phyloP scores from a whole-genome alignment of 1,284 basidiomycete genomes.

The Cutaneotrichosporon mucoides region DNA sequence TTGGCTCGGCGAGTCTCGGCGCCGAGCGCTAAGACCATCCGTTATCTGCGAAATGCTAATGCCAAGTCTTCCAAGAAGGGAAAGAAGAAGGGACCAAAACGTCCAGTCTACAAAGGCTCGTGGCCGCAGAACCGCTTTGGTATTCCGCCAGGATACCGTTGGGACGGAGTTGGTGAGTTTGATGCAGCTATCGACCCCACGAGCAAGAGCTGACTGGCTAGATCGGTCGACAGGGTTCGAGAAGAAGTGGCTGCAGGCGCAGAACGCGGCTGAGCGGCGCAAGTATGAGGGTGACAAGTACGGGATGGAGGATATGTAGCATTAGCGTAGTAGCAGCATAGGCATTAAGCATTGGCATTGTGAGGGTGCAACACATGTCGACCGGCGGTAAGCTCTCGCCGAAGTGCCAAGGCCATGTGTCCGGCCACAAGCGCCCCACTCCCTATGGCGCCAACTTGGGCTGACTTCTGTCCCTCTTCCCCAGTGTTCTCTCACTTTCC shows the following conservation, averaged over 20 bases:
- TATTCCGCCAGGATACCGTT: conserved; percentile 90
- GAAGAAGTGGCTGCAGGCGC: conserved; percentile 78
- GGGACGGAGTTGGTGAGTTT: conserved; percentile 87
- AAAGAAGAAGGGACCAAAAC: conserved; percentile 80
- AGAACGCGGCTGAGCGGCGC: conserved; percentile 66
- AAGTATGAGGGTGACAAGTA: conserved; percentile 71
- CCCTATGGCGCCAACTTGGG: too few species aligned
- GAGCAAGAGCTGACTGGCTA: conserved; percentile 38
- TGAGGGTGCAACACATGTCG: too few species aligned
- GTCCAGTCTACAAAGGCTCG: conserved; percentile 78
- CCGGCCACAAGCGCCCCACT: too few species aligned
- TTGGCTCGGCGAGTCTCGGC: too few species aligned
- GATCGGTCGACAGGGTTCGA: conserved; percentile 93
- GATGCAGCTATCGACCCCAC: neutral
- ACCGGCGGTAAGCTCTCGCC: too few species aligned
- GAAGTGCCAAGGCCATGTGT: too few species aligned
- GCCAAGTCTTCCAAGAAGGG: conserved; percentile 32
- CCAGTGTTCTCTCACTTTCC: too few species aligned
- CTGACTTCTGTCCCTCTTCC: too few species aligned
- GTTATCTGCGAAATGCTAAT: conserved; percentile 9
- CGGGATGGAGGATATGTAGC: conserved; percentile 84
- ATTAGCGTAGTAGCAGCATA: too few species aligned
- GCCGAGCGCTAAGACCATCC: too few species aligned
- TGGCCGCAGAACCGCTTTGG: conserved; percentile 92
- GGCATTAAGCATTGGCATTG: too few species aligned